These are phyloP conservation scores for Xerophyta viscosa DNA, from an alignment of 106 monocot species.

Conservation along the genomic window DNA sequence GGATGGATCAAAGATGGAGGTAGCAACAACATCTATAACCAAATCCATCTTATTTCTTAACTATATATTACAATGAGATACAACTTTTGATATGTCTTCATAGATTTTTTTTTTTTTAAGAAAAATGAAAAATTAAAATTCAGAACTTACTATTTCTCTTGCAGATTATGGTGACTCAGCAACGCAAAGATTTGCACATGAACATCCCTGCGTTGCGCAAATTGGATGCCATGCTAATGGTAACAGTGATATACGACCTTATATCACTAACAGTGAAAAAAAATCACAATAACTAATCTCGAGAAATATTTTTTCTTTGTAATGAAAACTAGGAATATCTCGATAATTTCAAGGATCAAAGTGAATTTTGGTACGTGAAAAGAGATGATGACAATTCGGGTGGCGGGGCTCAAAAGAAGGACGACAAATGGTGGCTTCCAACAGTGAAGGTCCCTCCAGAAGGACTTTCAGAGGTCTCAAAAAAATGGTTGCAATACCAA, in stretches of 20 bases:
- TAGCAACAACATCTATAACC: background rate
- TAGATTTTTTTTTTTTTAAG: background rate
- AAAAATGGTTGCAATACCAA: slow-evolving; percentile 35
- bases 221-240: slow-evolving; percentile 76
- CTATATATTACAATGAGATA: too few species aligned
- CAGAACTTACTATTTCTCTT: background rate
- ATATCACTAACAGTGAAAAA: too few species aligned
- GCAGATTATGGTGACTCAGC: slow-evolving; percentile 77
- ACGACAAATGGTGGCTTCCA: slow-evolving; percentile 66
- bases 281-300: too few species aligned
- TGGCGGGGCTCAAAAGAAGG: slow-evolving; percentile 27
- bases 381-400: slow-evolving; percentile 31
- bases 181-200: slow-evolving; percentile 64
- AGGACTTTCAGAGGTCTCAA: slow-evolving; percentile 42
- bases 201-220: slow-evolving; percentile 77
- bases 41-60: too few species aligned
- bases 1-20: slow-evolving; percentile 79
- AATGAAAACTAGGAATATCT: background rate
- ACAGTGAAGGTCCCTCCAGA: slow-evolving; percentile 37
- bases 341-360: slow-evolving; percentile 67
- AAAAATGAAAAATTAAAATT: background rate
- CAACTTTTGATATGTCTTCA: background rate
- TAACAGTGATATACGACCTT: too few species aligned
- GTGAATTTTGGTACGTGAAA: slow-evolving; percentile 62
- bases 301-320: background rate